These are phyloP conservation scores for Arabidopsis suecica DNA, from an alignment of 345 rosid species.

Conservation along the genomic window DNA sequence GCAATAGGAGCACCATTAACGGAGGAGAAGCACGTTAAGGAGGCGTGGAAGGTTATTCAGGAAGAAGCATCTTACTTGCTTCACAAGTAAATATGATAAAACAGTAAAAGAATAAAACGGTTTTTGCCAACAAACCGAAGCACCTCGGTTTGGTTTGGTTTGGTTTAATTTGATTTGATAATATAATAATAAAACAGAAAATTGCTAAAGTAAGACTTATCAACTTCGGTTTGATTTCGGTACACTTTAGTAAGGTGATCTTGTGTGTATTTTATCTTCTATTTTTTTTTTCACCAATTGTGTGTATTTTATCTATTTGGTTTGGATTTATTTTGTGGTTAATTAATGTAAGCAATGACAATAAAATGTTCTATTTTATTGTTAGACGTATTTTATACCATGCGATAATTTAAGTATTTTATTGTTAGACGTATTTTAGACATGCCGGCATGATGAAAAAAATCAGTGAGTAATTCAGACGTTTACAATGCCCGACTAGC, in stretches of 20 bases:
- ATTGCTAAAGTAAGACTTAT: not conserved
- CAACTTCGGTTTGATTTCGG: constrained; percentile 11
- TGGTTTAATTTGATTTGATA: constrained; percentile 9
- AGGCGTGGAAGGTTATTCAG: constrained; percentile 78
- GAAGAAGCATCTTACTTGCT: constrained; percentile 64
- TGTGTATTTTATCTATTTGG: constrained; percentile 2
- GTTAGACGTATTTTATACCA: not conserved
- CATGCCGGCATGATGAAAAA: too few species aligned
- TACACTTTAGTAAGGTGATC: not conserved
- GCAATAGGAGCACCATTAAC: constrained; percentile 92
- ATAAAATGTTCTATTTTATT: not conserved
- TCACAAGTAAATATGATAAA: constrained; percentile 21
- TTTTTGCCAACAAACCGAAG: constrained; percentile 28
- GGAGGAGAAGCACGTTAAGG: constrained; percentile 79
- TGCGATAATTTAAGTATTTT: too few species aligned
- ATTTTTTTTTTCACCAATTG: not conserved
- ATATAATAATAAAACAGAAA: not conserved
- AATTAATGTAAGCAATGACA: constrained; percentile 17
- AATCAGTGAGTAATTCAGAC: too few species aligned
- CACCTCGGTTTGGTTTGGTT: constrained; percentile 9
- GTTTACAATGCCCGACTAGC: too few species aligned
- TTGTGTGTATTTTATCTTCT: not conserved
- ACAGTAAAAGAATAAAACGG: not conserved
- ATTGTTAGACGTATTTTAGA: too few species aligned
- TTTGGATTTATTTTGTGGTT: constrained; percentile 1